These are phyloP conservation scores for Musa troglodytarum DNA, from an alignment of 176 grass and related monocot species.

Conservation along the genomic window DNA sequence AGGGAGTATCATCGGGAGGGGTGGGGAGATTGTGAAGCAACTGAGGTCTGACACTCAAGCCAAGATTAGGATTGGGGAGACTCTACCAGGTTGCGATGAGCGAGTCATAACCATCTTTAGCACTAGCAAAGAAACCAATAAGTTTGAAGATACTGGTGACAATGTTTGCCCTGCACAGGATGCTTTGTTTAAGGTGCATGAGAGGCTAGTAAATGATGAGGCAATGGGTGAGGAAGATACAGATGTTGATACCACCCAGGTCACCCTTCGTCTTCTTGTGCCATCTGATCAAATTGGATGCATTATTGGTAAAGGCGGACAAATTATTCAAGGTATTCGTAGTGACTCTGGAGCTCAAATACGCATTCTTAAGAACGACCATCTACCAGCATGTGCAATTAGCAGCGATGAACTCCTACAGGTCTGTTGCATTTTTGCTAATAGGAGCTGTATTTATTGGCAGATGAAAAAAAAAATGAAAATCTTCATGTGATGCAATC, in stretches of 20 bases:
- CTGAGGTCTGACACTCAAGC: conserved; percentile 72
- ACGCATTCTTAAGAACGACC: conserved; percentile 78
- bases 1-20: conserved; percentile 86
- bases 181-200: conserved; percentile 84
- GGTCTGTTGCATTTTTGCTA: conserved; percentile 22
- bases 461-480: neutral
- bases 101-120: conserved; percentile 87
- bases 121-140: conserved; percentile 66
- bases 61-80: conserved; percentile 89
- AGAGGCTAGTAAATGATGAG: conserved; percentile 61
- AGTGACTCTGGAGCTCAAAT: conserved; percentile 79
- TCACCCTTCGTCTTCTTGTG: conserved; percentile 65
- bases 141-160: conserved; percentile 45
- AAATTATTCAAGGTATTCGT: conserved; percentile 77
- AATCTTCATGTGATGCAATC: neutral
- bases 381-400: conserved; percentile 81
- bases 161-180: conserved; percentile 78
- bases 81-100: conserved; percentile 70
- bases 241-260: conserved; percentile 45
- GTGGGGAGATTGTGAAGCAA: conserved; percentile 93
- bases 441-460: neutral
- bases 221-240: conserved; percentile 40
- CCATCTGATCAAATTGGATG: conserved; percentile 97
- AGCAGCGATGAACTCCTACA: conserved; percentile 87
- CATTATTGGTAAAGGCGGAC: conserved; percentile 95